Base-by-base conservation (phyloP, 2,329 filamentous ascomycete species). In the Whalleya microplaca region DNA sequence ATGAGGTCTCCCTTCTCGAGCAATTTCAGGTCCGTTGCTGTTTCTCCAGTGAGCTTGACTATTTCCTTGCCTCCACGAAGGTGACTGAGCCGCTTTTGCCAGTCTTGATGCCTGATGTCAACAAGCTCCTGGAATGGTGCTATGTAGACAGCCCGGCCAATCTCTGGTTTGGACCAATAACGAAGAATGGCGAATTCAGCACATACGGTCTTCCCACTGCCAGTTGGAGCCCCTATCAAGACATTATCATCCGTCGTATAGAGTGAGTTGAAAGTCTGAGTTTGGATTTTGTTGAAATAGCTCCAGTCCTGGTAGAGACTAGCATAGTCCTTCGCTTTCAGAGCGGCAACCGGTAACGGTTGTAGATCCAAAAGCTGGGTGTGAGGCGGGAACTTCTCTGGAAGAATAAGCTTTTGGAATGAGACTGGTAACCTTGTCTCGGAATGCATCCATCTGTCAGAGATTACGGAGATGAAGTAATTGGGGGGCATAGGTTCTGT, bases 401-500 rank as follows among this genome's bases (percentile, higher is more conserved):
- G 95, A 4, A 99, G 82, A 43, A 96, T 90, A 23, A 99, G 81
- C 72, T 97, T 97, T 72, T 96, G 90, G 78, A 99, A 98, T 0
- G 93, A 94, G 1, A 99, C 89, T 0, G 94, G 89, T 51, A 99
- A 80, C 71, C 93, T 92, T 1, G 93, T 96, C 76, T 99, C 93
- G 0, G 94, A 92, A 71, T 96, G 92, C 92, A 99, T 97, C 95
- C 95, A 99, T 65, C 95, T 84, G 73, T 99, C 95, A 2, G 94
- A 98, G 19, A 97, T 78, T 41, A 99, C 85, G 0, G 92, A 95
- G 67, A 99, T 92, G 76, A 99, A 99, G 78, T 99, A 99, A 73
- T 99, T 96, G 0, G 96, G 95, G 14, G 95, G 95, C 90, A 98
- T 96, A 0, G 96, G 96, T 66, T 99, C 95, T 0, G 92, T 93